Evolutionary conservation across 1,284 basidiomycete genomes (phyloP), one percentile per base, ranked within the genome.

Genomic region (Cyathus olla): DNA sequence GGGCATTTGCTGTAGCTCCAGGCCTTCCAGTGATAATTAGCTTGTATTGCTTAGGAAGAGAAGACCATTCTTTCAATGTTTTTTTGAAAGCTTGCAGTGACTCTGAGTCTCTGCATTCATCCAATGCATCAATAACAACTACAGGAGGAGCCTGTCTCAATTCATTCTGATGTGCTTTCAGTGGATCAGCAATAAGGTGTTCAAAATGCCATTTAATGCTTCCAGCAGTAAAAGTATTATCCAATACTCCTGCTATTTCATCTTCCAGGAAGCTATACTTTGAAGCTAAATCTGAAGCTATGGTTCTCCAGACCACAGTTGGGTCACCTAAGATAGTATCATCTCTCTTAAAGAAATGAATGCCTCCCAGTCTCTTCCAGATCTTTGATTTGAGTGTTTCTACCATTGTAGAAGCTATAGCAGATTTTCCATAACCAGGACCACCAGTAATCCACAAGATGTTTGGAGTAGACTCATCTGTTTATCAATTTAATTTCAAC

Each of bases 401-500:
- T n/a, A 52, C 50, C 19, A 52, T 19, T 11, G 50, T 52, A 21
- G 50, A 52, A 11, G 50, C 27, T 26, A 52, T 52, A 19, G 50
- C 50, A 31, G 50, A 52, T 52, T 52, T 52, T 31, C 50, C 50
- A 21, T 27, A 17, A 11, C 50, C 50, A 52, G 50, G 50, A 21
- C 28, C 22, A 24, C 50, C 50, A 52, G 27, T 52, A 24, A 52
- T 37, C 50, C 50, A 52, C 50, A 52, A 35, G 15, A 52, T 31
- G 22, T 52, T 52, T 24, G 50, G 27, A 35, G 27, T 52, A 13
- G 50, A 24, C 15, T 27, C 21, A 11, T 37, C 50, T 52, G 31
- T 27, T 26, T 28, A n/a, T n/a, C n/a, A 27, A n/a, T 21, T 52
- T 19, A 37, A 21, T 17, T 13, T 24, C 28, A 13, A 26, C n/a